phyloP scores from a whole-genome alignment of 306 rosid genomes.

The Gleditsia sinensis region DNA sequence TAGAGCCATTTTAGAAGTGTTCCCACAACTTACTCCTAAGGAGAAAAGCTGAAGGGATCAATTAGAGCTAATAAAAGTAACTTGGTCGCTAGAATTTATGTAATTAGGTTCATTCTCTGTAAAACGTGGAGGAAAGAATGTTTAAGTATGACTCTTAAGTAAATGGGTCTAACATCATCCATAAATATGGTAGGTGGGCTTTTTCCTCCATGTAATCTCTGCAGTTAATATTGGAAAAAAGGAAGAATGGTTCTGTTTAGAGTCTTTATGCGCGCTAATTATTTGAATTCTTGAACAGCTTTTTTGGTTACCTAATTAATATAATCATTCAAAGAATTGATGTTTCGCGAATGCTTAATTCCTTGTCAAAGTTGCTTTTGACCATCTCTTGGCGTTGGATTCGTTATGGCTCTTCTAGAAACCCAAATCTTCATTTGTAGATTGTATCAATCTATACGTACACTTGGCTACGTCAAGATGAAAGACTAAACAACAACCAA shows the following conservation, averaged over 20 bases:
- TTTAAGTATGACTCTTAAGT: not conserved
- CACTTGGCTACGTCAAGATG: slow-evolving; percentile 2
- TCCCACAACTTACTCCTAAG: slow-evolving; percentile 62
- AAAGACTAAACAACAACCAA: not conserved
- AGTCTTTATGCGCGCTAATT: slow-evolving; percentile 27
- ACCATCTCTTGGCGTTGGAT: slow-evolving; percentile 43
- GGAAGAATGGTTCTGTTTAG: not conserved
- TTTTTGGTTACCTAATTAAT: slow-evolving; percentile 45
- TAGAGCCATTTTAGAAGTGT: slow-evolving; percentile 1
- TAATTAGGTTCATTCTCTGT: slow-evolving; percentile 13
- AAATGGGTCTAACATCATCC: not conserved
- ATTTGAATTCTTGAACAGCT: slow-evolving; percentile 37
- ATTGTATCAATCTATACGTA: slow-evolving; percentile 18
- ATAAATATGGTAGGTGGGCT: not conserved
- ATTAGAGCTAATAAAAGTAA: slow-evolving; percentile 27
- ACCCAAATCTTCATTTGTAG: not conserved
- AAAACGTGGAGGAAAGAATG: not conserved
- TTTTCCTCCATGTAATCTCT: slow-evolving; percentile 35
- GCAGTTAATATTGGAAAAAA: slow-evolving; percentile 27
- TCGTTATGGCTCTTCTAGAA: slow-evolving; percentile 24
- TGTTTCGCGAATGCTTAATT: slow-evolving; percentile 26
- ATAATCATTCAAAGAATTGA: slow-evolving; percentile 36
- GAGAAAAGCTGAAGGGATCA: slow-evolving; percentile 49
- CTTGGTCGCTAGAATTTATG: slow-evolving; percentile 25
- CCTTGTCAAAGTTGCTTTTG: slow-evolving; percentile 60